Percentiles rank a stretch among this genome's conserved stretches.
phyloP scores from a whole-genome alignment of 805 yeast genomes.

The Jamesozyma piceae region DNA sequence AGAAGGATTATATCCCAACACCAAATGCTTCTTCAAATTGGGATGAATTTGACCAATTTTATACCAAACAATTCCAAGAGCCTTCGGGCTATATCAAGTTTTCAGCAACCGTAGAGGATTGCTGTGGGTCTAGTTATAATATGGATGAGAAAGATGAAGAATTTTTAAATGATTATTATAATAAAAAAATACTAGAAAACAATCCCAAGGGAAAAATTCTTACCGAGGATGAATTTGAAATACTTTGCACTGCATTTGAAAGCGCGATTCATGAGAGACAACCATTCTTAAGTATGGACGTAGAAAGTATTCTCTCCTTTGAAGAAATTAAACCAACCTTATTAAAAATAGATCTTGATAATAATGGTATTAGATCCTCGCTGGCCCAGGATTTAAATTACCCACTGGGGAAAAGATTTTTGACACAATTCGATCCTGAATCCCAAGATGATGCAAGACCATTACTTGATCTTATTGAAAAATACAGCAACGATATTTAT shows the following conservation, averaged over 20 bases:
- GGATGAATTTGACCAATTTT: conserved; percentile 67
- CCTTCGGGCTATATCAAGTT: conserved; percentile 80
- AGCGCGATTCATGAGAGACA: conserved; percentile 67
- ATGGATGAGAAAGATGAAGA: conserved; percentile 84
- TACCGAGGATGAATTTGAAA: conserved; percentile 80
- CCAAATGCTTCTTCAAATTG: conserved; percentile 87
- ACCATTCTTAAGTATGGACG: conserved; percentile 82
- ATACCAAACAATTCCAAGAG: conserved; percentile 53
- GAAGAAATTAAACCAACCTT: conserved; percentile 56
- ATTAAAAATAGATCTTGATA: conserved; percentile 32
- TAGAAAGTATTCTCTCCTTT: conserved; percentile 59
- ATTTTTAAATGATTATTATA: conserved; percentile 36
- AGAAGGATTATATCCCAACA: conserved; percentile 73
- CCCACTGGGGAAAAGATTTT: conserved; percentile 37
- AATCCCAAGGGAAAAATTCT: conserved; percentile 29
- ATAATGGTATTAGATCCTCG: conserved; percentile 47
- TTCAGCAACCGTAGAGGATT: conserved; percentile 94
- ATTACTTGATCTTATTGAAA: conserved; percentile 39
- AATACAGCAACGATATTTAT: conserved; percentile 61
- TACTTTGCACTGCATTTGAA: conserved; percentile 66
- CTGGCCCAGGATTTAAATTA: conserved; percentile 48
- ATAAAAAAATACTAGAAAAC: conserved; percentile 5
- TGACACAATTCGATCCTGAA: conserved; percentile 42
- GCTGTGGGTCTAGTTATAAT: conserved; percentile 73
- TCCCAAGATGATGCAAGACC: conserved; percentile 36